Evolutionary conservation across 768 basidiomycete genomes (phyloP).

Genomic region (Termitomyces sp.): DNA sequence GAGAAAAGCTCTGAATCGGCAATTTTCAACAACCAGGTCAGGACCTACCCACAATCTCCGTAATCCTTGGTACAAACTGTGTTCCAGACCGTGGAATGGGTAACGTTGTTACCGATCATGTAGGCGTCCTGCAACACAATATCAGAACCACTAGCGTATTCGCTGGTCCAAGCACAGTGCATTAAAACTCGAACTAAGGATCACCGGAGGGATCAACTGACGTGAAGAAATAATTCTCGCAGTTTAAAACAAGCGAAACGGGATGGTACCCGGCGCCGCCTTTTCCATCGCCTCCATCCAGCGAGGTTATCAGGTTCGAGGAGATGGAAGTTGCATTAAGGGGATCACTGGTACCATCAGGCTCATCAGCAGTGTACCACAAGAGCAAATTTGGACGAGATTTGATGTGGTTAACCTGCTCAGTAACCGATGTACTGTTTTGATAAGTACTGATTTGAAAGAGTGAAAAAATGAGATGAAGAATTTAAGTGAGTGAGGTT

Average conservation of each 20-base stretch:
- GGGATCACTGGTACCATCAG: constrained; percentile 66
- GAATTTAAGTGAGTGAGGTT: neutral
- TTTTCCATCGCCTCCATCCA: constrained; percentile 46
- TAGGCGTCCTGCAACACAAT: constrained; percentile 69
- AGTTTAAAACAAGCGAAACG: constrained; percentile 59
- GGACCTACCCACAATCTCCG: constrained; percentile 69
- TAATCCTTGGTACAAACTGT: constrained; percentile 60
- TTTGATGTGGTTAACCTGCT: constrained; percentile 67
- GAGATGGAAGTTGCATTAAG: constrained; percentile 50
- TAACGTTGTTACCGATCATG: constrained; percentile 55
- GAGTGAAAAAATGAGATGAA: neutral
- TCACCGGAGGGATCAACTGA: constrained; percentile 7
- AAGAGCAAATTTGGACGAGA: constrained; percentile 63
- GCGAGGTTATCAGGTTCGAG: constrained; percentile 50
- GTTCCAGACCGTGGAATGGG: constrained; percentile 53
- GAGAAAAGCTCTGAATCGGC: neutral
- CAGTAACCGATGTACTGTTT: constrained; percentile 55
- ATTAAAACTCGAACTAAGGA: neutral
- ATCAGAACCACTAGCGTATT: constrained; percentile 55
- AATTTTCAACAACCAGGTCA: neutral
- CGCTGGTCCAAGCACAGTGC: constrained; percentile 13
- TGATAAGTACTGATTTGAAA: constrained; percentile 47
- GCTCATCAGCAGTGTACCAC: constrained; percentile 71
- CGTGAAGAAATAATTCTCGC: constrained; percentile 62
- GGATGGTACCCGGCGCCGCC: constrained; percentile 59